Conservation (phyloP, 2,329 filamentous ascomycete genomes). For the Talaromyces atroroseus region DNA sequence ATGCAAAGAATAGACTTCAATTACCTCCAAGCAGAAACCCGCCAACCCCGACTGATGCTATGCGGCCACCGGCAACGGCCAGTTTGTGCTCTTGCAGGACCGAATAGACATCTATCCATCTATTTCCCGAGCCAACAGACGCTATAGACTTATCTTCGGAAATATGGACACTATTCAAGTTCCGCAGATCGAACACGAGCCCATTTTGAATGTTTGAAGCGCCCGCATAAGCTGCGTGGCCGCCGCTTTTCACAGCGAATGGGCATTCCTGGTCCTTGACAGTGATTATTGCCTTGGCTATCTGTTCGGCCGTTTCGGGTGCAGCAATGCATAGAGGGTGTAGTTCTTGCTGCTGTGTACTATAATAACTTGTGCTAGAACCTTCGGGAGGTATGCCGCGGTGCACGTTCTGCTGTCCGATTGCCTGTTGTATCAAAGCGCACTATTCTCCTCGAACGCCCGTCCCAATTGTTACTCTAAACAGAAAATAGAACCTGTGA, state of each 20-base stretch:
- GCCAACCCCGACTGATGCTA: background rate
- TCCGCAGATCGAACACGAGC: background rate
- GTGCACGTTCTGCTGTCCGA: background rate
- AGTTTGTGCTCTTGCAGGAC: background rate
- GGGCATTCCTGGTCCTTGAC: background rate
- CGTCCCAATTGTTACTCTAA: background rate
- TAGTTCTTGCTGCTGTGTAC: background rate
- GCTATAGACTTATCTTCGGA: background rate
- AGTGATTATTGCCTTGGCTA: background rate
- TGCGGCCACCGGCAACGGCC: background rate
- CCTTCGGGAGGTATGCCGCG: background rate
- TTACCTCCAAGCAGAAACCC: conserved; percentile 3
- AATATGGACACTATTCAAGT: background rate
- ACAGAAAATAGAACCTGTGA: background rate
- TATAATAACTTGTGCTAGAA: background rate
- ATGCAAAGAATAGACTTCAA: background rate
- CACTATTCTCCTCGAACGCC: background rate
- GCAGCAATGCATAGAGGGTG: background rate
- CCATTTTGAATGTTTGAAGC: background rate
- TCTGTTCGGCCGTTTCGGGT: background rate
- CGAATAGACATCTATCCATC: conserved; percentile 1
- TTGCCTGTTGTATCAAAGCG: background rate
- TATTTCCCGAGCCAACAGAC: background rate
- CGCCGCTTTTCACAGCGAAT: background rate
- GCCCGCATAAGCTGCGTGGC: background rate